Evolutionary conservation across 2,329 filamentous ascomycete genomes (phyloP).

Genomic region (Achaetomium macrosporum): DNA sequence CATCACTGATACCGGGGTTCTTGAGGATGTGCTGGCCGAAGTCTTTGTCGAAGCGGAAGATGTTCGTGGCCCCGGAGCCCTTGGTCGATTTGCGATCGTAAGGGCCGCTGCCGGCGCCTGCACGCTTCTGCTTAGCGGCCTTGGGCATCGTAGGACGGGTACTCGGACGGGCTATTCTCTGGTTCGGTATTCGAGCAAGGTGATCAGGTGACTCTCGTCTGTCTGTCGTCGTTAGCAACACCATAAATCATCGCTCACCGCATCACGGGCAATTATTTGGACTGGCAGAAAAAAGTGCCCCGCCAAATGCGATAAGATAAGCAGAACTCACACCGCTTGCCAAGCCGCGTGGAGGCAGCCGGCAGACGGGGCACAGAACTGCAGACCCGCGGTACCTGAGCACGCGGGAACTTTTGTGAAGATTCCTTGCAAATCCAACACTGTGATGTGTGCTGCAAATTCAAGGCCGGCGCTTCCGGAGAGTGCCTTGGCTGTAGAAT

Average conservation of each 20-base stretch:
- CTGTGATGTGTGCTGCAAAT: too few relatives aligned
- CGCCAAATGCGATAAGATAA: slow-evolving; percentile 24
- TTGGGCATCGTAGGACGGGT: slow-evolving; percentile 34
- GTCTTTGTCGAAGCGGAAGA: slow-evolving; percentile 96
- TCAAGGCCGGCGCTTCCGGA: too few relatives aligned
- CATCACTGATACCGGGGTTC: slow-evolving; percentile 30
- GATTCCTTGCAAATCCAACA: too few relatives aligned
- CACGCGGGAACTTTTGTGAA: too few relatives aligned
- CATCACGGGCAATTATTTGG: slow-evolving; percentile 15
- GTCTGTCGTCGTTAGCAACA: neutral
- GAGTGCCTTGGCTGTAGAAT: too few relatives aligned
- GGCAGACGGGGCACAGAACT: neutral
- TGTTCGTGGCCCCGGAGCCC: slow-evolving; percentile 55
- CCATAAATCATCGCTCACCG: neutral
- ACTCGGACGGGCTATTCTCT: neutral
- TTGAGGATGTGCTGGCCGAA: slow-evolving; percentile 87
- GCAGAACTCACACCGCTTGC: slow-evolving; percentile 9
- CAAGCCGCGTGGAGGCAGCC: neutral
- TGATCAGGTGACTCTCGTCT: too few relatives aligned
- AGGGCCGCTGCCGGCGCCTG: slow-evolving; percentile 29
- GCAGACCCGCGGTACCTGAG: too few relatives aligned
- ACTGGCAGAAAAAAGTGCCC: slow-evolving; percentile 23
- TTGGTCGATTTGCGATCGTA: slow-evolving; percentile 30
- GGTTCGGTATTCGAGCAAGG: neutral
- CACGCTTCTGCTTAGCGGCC: slow-evolving; percentile 35